These are phyloP conservation scores for Metschnikowia gruessii DNA, from an alignment of 805 yeast species.

Conservation along the genomic window DNA sequence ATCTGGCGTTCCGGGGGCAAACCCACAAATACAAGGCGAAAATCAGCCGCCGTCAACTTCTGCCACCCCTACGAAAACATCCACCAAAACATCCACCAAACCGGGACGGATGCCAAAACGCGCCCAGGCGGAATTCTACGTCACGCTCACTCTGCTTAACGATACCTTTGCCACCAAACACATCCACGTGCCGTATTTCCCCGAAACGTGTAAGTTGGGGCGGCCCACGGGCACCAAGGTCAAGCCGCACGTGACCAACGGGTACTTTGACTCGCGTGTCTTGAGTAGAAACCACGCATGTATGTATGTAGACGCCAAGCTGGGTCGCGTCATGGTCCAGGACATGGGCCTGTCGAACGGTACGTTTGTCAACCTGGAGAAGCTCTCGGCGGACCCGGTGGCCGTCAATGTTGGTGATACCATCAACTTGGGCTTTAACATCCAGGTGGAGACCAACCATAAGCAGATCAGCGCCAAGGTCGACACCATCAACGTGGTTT, in stretches of 20 bases:
- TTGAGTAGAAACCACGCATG: constrained; percentile 93
- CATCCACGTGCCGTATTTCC: constrained; percentile 73
- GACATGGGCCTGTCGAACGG: constrained; percentile 95
- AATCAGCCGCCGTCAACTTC: too few relatives aligned
- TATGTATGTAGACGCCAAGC: constrained; percentile 63
- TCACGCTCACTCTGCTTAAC: constrained; percentile 75
- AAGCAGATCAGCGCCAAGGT: constrained; percentile 83
- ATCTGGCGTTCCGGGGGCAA: constrained; percentile 3
- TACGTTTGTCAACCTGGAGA: constrained; percentile 78
- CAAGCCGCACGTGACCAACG: constrained; percentile 68
- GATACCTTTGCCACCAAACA: constrained; percentile 80
- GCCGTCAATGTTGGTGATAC: constrained; percentile 76
- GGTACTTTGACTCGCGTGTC: constrained; percentile 91
- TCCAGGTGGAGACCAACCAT: constrained; percentile 66
- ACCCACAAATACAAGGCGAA: constrained; percentile 1
- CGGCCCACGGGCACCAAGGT: constrained; percentile 74
- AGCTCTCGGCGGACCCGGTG: constrained; percentile 59
- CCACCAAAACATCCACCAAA: too few relatives aligned
- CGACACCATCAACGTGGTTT: constrained; percentile 64
- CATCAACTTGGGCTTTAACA: constrained; percentile 93
- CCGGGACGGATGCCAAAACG: constrained; percentile 15
- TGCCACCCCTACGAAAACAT: too few relatives aligned
- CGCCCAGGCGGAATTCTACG: constrained; percentile 45
- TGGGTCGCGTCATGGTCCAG: constrained; percentile 67
- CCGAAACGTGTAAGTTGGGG: constrained; percentile 84